Base-by-base conservation (phyloP, 352 stramenopile species). In the Phytophthora cactorum region DNA sequence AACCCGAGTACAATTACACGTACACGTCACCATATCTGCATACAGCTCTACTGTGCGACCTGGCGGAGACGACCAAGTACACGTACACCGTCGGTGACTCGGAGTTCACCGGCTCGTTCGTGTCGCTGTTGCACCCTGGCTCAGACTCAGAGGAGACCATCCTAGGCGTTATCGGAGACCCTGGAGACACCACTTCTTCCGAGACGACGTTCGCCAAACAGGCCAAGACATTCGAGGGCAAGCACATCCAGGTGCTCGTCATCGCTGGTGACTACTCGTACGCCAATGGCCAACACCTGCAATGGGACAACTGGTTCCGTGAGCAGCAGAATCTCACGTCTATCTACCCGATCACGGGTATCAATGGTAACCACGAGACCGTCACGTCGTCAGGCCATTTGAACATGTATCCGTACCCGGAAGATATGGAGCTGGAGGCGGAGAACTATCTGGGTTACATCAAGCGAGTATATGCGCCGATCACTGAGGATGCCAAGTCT, bases 331-430 rank as follows among this genome's bases (percentile, higher is more conserved):
- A 81, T 44, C 59, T 88, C 3, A 75, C 79, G 22, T 77, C 72
- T 11, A 60, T 72, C 38, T 71, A 91, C 32, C 79, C 79, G 1
- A 70, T 74, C 25, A 75, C 81, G 31, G 79, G 76, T 11, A 80
- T 80, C 49, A 79, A 88, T 47, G 85, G 85, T 29, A 91, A 93
- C 66, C 85, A 93, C 74, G 85, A 93, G 66, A 84, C 82, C 32
- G 75, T 75, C 52, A 63, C 66, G 61, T 72, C 72, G 10, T 65
- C 60, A 2, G 74, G 67, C 6, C 85, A 89, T 57, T 70, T 79
- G 41, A 79, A 77, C 45, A 59, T 77, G 53, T 38, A 66, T 6
- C 77, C 77, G 41, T 91, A 85, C 41, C 67, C 77, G 38, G 63
- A 71, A 39, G 58, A 82, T 47, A 73, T 63, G 43, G 52, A 58